Conservation (phyloP, 1,139 yeast genomes). For the Debaryomyces sp. region DNA sequence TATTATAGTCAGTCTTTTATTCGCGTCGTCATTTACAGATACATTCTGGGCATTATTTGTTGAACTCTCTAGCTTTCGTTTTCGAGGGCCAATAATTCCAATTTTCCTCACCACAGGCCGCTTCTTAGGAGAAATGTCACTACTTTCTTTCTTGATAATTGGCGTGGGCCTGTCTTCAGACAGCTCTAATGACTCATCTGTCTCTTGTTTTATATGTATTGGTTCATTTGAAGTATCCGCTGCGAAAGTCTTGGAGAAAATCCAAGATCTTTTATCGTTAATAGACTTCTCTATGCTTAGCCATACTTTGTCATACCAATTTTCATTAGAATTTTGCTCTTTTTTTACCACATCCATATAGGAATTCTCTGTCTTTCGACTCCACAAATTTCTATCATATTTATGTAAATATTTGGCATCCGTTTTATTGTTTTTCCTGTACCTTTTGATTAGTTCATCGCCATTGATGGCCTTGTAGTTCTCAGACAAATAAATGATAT, state of each 20-base stretch:
- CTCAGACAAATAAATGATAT: conserved; percentile 35
- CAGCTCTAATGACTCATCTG: not conserved
- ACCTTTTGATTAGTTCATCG: conserved; percentile 33
- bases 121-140: not conserved
- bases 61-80: not conserved
- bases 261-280: conserved; percentile 4
- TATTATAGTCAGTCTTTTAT: not conserved
- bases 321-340: not conserved
- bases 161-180: not conserved
- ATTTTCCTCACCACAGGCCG: not conserved
- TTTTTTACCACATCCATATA: conserved; percentile 7
- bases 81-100: conserved; percentile 5
- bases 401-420: conserved; percentile 18
- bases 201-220: not conserved
- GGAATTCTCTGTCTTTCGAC: conserved; percentile 7
- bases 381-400: conserved; percentile 21
- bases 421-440: conserved; percentile 20
- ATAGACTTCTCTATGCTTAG: conserved; percentile 9
- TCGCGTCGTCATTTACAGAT: not conserved
- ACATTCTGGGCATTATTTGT: not conserved
- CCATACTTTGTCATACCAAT: conserved; percentile 17
- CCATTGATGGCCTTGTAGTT: conserved; percentile 44
- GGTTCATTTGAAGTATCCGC: not conserved
- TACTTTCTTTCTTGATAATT: not conserved
- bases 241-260: conserved; percentile 1